Base-by-base conservation (phyloP, 495 filamentous ascomycete genomes). In the Penicillium pancosmium region DNA sequence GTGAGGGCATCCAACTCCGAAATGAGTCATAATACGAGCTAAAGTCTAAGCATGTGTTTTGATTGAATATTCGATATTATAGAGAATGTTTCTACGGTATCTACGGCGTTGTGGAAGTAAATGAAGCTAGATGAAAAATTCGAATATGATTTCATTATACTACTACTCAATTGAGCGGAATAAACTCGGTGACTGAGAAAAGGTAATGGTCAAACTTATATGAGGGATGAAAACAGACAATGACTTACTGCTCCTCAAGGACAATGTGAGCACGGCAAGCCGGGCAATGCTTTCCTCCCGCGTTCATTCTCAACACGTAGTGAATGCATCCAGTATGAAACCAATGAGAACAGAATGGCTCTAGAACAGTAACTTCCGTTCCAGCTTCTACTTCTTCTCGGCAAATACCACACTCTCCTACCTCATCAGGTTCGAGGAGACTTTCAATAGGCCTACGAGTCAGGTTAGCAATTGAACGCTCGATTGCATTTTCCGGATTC, bases 251-350 rank as follows among this genome's bases (percentile, higher is more conserved):
- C 12, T 40, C 12, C 36, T 40, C 10, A n/a, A 40, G 36, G 2
- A n/a, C 36, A 40, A 40, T 40, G 36, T 40, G 36, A 40, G 36
- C 4, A 13, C 36, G 36, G 41, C 41, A 44, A 16, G 41, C 41
- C n/a, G 41, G 41, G n/a, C 41, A 44, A 8, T 21, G 18, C 16
- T 9, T n/a, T 16, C n/a, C 18, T 16, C 41, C 41, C n/a, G 7
- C 1, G 4, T 13, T 18, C 41, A 44, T 16, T 18, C 11, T 12
- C 8, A 44, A 19, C 16, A 44, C 41, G 18, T 19, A 19, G 10
- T 44, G 41, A 10, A 44, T 44, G n/a, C 41, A 44, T 44, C 41
- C 41, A 4, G 41, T 44, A 44, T 44, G 41, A 44, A 44, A 44
- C 41, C 41, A 44, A 19, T 44, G 41, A 16, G 7, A 16, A 18